Evolutionary conservation across 2,329 filamentous ascomycete species (phyloP), one percentile per base, ranked within the genome.

Genomic region (Colletotrichum sidae): DNA sequence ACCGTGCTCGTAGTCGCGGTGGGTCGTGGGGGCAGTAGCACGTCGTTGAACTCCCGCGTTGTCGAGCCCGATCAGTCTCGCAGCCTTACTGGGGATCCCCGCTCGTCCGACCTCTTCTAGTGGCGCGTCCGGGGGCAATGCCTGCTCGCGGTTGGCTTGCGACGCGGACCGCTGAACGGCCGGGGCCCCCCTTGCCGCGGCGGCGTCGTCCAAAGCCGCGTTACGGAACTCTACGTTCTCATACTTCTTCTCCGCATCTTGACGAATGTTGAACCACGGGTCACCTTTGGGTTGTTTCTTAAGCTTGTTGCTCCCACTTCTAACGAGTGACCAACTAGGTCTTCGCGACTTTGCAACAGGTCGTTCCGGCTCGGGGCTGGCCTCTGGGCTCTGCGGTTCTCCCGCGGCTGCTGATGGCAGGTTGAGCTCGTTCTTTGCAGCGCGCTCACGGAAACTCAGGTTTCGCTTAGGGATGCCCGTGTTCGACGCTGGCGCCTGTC

Each of bases 401-500:
- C 50, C 55, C 12, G 44, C 41, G 25, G 39, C n/a, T 35, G 58
- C 73, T 34, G 71, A 74, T 3, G 78, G 75, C 9, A 78, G 68
- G 13, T 75, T 74, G 45, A 79, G 69, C 17, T 84, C 81, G 53
- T 80, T 80, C 66, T 79, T 80, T 3, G 78, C 80, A 7, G 86
- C 81, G 56, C 86, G 83, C 68, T 89, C 87, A n/a, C 86, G 84
- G 74, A 88, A 87, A 74, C 87, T 90, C 45, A 87, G 71, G 55
- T 87, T 86, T 54, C 86, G 83, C 71, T 84, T 83, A 4, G 85
- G 83, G 13, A 81, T 70, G 12, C 74, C 76, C 8, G 50, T 50
- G 45, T 15, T 65, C 17, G 55, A 34, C 10, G 46, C 47, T 11
- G 50, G 54, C 11, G 55, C 25, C 38, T 64, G 50, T 13, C 44